Percentiles rank a stretch among this genome's conserved stretches.
phyloP scores from a whole-genome alignment of 306 rosid species.

The Begonia peltatifolia region DNA sequence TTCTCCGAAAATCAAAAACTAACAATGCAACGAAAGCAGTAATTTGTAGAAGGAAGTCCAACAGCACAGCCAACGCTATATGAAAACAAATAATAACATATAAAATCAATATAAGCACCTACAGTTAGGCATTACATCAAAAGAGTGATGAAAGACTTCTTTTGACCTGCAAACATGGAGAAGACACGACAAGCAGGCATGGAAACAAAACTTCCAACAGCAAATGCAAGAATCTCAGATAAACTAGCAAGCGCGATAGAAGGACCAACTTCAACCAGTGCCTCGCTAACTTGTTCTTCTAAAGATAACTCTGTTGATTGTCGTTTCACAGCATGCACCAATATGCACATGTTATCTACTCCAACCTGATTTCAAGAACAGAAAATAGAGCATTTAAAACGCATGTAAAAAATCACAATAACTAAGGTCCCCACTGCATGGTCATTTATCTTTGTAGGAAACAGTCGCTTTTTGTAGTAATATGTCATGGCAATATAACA shows the following conservation, averaged over 20 bases:
- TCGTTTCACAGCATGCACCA: slow-evolving; percentile 88
- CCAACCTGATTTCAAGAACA: slow-evolving; percentile 58
- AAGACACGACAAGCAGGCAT: slow-evolving; percentile 99
- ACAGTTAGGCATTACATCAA: background rate
- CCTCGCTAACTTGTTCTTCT: slow-evolving; percentile 70
- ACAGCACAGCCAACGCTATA: slow-evolving; percentile 88
- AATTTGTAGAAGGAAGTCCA: slow-evolving; percentile 87
- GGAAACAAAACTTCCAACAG: slow-evolving; percentile 80
- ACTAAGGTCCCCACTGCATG: too few relatives aligned
- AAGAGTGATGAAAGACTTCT: slow-evolving; percentile 5
- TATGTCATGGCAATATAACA: too few relatives aligned
- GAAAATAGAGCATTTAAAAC: slow-evolving; percentile 3
- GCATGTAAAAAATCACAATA: too few relatives aligned
- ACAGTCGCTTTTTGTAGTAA: too few relatives aligned
- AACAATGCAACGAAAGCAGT: slow-evolving; percentile 85
- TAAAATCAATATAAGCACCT: background rate
- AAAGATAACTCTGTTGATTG: slow-evolving; percentile 51
- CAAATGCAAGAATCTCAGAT: slow-evolving; percentile 89
- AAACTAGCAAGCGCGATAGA: slow-evolving; percentile 86
- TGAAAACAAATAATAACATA: slow-evolving; percentile 8
- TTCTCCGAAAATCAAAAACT: slow-evolving; percentile 64
- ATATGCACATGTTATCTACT: slow-evolving; percentile 95
- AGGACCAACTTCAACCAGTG: slow-evolving; percentile 92
- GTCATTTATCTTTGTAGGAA: too few relatives aligned
- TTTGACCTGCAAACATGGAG: slow-evolving; percentile 92